phyloP scores from a whole-genome alignment of 495 filamentous ascomycete species.

The Lophiostoma macrostomum region DNA sequence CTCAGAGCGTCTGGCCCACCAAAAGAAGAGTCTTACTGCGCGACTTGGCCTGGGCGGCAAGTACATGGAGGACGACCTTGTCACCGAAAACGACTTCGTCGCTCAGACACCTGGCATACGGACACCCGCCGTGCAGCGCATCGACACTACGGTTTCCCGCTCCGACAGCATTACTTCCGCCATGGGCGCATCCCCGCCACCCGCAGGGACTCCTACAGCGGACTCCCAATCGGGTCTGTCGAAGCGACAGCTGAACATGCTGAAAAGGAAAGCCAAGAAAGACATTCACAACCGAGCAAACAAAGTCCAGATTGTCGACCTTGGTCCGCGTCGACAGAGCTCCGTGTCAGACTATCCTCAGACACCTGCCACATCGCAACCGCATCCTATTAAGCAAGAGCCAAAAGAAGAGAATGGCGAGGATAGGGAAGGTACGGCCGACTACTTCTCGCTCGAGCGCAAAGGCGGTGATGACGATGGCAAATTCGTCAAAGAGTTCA shows the following conservation, averaged over 20 bases:
- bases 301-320: slow-evolving; percentile 86
- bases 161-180: slow-evolving; percentile 29
- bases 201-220: slow-evolving; percentile 52
- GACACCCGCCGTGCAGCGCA: slow-evolving; percentile 44
- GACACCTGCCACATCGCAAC: slow-evolving; percentile 61
- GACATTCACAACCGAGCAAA: slow-evolving; percentile 60
- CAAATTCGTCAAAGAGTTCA: slow-evolving; percentile 94
- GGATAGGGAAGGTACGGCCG: slow-evolving; percentile 51
- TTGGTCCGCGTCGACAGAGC: slow-evolving; percentile 60
- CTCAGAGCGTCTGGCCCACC: slow-evolving; percentile 70
- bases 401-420: slow-evolving; percentile 57
- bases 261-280: slow-evolving; percentile 72
- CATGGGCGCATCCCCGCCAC: slow-evolving; percentile 48
- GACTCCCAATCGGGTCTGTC: slow-evolving; percentile 79
- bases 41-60: slow-evolving; percentile 81
- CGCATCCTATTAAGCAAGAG: slow-evolving; percentile 65
- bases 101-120: slow-evolving; percentile 30
- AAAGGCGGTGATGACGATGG: slow-evolving; percentile 76
- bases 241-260: slow-evolving; percentile 85
- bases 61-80: slow-evolving; percentile 79
- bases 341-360: slow-evolving; percentile 52
- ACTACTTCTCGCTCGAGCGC: slow-evolving; percentile 86
- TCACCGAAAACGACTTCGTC: slow-evolving; percentile 60
- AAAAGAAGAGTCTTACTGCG: slow-evolving; percentile 80
- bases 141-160: slow-evolving; percentile 45